Conservation (phyloP, 345 rosid species). For the Eucalyptus dawsonii region DNA sequence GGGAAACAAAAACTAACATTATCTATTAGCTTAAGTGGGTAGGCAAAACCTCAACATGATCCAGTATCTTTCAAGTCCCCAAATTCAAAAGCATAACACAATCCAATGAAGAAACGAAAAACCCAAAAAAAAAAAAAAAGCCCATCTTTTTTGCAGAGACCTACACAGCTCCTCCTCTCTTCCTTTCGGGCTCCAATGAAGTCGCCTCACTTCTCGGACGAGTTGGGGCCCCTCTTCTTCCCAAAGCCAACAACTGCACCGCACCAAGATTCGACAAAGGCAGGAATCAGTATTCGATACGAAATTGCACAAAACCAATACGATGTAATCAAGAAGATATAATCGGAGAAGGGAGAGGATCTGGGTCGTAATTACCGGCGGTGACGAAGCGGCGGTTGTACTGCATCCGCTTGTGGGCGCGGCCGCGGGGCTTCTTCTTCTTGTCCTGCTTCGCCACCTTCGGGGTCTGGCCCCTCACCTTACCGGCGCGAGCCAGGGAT, state of each 20-base stretch:
- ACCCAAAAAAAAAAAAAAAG: background rate
- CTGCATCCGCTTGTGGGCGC: constrained; percentile 78
- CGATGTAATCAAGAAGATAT: no score
- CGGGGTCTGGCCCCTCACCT: constrained; percentile 78
- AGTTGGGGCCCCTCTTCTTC: constrained; percentile 94
- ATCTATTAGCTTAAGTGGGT: background rate
- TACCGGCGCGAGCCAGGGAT: constrained; percentile 84
- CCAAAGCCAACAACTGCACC: constrained; percentile 82
- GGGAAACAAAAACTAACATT: background rate
- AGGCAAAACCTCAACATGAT: background rate
- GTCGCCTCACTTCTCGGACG: constrained; percentile 67
- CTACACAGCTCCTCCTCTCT: background rate
- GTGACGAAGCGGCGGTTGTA: constrained; percentile 88
- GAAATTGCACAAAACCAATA: no score
- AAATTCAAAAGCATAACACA: background rate
- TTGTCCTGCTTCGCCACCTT: constrained; percentile 79
- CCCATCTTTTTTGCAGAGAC: background rate
- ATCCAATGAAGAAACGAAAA: background rate
- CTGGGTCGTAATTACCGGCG: constrained; percentile 29
- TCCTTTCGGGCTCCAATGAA: background rate
- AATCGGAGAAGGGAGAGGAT: background rate
- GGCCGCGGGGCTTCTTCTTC: constrained; percentile 80
- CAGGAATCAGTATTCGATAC: background rate
- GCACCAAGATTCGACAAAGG: background rate
- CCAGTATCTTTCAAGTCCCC: background rate